phyloP scores from a whole-genome alignment of 1,284 basidiomycete species.

The Trametes versicolor region DNA sequence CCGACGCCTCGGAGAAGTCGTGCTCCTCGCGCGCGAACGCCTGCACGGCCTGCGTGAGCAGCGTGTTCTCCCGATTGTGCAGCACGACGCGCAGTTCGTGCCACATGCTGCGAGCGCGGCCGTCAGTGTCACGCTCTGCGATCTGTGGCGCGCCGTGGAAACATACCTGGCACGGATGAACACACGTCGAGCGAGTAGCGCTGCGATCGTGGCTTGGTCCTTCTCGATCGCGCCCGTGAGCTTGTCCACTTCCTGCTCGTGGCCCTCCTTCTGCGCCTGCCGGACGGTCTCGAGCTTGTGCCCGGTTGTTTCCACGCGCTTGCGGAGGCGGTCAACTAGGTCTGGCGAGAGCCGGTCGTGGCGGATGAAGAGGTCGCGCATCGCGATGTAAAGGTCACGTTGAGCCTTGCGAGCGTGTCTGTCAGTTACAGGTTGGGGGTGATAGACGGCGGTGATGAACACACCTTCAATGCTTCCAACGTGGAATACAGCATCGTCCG shows the following conservation, averaged over 20 bases:
- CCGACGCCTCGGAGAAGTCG: slow-evolving; percentile 67
- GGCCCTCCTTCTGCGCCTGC: slow-evolving; percentile 76
- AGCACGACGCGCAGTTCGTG: slow-evolving; percentile 89
- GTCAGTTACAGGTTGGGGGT: slow-evolving; percentile 23
- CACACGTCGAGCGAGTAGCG: slow-evolving; percentile 76
- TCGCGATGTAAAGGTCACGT: slow-evolving; percentile 88
- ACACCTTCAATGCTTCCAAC: slow-evolving; percentile 78
- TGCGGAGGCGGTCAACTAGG: slow-evolving; percentile 86
- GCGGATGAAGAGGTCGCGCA: slow-evolving; percentile 85
- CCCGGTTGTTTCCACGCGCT: slow-evolving; percentile 80
- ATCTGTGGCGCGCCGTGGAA: background rate
- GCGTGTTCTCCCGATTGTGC: slow-evolving; percentile 87
- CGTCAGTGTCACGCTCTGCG: background rate
- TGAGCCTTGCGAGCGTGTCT: slow-evolving; percentile 62
- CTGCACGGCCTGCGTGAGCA: slow-evolving; percentile 80
- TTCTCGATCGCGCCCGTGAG: slow-evolving; percentile 74
- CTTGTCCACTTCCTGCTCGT: slow-evolving; percentile 85
- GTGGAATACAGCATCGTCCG: slow-evolving; percentile 69
- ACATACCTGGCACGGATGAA: slow-evolving; percentile 86
- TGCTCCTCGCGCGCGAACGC: slow-evolving; percentile 78
- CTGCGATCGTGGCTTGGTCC: slow-evolving; percentile 78
- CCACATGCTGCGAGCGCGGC: slow-evolving; percentile 74
- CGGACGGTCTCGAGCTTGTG: slow-evolving; percentile 81
- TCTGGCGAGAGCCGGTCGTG: slow-evolving; percentile 87
- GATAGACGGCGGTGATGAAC: background rate